Conservation (phyloP, 768 basidiomycete species). For the Termitomyces eurrhizus region DNA sequence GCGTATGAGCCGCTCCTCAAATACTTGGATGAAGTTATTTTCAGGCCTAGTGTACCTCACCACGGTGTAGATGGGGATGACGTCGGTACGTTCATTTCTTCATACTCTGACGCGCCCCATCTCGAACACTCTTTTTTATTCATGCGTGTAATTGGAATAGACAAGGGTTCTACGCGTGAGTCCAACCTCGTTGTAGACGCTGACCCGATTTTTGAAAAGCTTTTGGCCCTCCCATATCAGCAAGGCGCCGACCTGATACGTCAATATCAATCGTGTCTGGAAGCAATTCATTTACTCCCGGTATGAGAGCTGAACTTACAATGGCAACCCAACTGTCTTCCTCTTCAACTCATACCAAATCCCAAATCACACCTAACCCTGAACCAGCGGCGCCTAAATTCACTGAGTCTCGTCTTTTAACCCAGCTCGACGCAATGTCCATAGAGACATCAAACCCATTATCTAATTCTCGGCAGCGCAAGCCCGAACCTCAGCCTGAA, state of each 20-base stretch:
- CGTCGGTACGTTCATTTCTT: background rate
- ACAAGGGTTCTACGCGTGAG: background rate
- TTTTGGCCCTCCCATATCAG: background rate
- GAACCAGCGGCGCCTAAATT: background rate
- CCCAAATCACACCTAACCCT: background rate
- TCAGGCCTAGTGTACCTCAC: slow-evolving; percentile 4
- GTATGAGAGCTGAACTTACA: background rate
- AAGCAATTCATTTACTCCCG: background rate
- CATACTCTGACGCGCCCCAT: background rate
- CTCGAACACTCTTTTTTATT: background rate
- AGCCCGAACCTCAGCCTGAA: background rate
- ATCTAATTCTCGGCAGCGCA: background rate
- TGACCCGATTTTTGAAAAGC: background rate
- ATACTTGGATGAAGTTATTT: slow-evolving; percentile 25
- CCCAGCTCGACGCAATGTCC: background rate
- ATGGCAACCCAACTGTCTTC: background rate
- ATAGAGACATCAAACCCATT: background rate
- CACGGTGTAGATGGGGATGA: background rate
- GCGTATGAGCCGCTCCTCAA: slow-evolving; percentile 23
- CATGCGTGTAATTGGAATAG: background rate
- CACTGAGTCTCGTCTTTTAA: background rate
- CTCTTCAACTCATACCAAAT: background rate
- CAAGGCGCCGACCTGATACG: background rate
- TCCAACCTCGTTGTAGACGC: background rate
- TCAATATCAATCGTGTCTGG: background rate